Evolutionary conservation across 441 rosid species (phyloP), one percentile per base, ranked within the genome.

Genomic region (Erodium texanum): DNA sequence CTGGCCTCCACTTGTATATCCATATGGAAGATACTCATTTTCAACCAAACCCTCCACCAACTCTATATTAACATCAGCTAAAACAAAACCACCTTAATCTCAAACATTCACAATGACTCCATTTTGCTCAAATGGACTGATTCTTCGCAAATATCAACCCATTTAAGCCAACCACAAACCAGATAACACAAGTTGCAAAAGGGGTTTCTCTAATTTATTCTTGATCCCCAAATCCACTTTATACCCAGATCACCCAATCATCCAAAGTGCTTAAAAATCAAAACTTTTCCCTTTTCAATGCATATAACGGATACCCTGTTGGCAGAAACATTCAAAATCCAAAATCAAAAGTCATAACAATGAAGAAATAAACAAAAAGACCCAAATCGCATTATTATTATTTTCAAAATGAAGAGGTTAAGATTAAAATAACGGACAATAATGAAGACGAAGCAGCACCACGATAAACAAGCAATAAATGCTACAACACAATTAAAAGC

Each of bases 81-180:
- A 34, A 34, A 34, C 24, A 54, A 54, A 54, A 0, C 2, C 24
- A 12, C 23, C 11, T 7, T n/a, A 3, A 54, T 7, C 24, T 8
- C 23, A 19, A 54, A 18, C 22, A 18, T 18, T 19, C 24, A 18
- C 61, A 19, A 2, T 24, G 19, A 12, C 12, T 3, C 61, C 23
- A 54, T 20, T 54, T 19, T 50, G 61, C 61, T 54, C 61, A 54
- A 54, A 54, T 54, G 61, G 61, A 54, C 61, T 54, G 61, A 54
- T 54, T 54, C 61, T 54, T 18, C 61, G 1, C 61, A 54, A 18
- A 34, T 54, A 54, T 54, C 61, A 54, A 54, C 61, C 61, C 61
- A 54, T 54, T 54, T 19, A 54, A 18, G 61, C 61, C 22, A 7
- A 18, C 24, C 23, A 18, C 12, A 19, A 7, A 19, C 61, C 61